Conservation (phyloP, 768 basidiomycete species). For the Boletus reticuloceps region DNA sequence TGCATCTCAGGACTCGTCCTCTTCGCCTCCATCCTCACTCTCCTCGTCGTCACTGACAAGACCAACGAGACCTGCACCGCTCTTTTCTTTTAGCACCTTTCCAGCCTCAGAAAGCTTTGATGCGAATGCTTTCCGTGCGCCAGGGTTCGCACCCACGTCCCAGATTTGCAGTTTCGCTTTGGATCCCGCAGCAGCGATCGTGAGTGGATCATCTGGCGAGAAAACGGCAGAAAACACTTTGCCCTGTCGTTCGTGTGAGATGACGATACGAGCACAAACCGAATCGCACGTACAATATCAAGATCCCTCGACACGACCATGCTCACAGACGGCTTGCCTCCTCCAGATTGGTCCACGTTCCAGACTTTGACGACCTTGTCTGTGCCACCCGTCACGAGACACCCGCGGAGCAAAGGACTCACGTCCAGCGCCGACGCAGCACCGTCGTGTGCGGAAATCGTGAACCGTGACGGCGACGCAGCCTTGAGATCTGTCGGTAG, state of each 20-base stretch:
- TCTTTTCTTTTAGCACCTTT: conserved; percentile 60
- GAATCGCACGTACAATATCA: conserved; percentile 65
- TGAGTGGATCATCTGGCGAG: conserved; percentile 94
- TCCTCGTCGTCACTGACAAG: conserved; percentile 71
- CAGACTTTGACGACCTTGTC: conserved; percentile 97
- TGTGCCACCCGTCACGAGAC: conserved; percentile 89
- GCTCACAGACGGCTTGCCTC: conserved; percentile 71
- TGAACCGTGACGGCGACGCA: conserved; percentile 76
- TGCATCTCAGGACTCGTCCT: conserved; percentile 18
- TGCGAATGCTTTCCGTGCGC: conserved; percentile 81
- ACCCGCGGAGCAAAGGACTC: conserved; percentile 86
- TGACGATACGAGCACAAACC: background rate
- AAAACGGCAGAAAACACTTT: conserved; percentile 92
- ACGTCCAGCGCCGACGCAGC: conserved; percentile 87
- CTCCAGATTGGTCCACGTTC: conserved; percentile 74
- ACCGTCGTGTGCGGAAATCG: conserved; percentile 90
- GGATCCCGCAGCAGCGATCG: conserved; percentile 90
- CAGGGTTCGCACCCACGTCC: conserved; percentile 85
- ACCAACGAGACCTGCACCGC: conserved; percentile 65
- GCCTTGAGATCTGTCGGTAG: conserved; percentile 65
- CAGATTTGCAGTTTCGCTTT: conserved; percentile 93
- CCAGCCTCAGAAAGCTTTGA: conserved; percentile 75
- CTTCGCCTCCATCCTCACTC: conserved; percentile 48
- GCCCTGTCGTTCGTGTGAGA: conserved; percentile 52
- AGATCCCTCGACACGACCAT: conserved; percentile 86